These are phyloP conservation scores for Calonectria naviculata DNA, from an alignment of 2,329 filamentous ascomycete species.

Conservation along the genomic window DNA sequence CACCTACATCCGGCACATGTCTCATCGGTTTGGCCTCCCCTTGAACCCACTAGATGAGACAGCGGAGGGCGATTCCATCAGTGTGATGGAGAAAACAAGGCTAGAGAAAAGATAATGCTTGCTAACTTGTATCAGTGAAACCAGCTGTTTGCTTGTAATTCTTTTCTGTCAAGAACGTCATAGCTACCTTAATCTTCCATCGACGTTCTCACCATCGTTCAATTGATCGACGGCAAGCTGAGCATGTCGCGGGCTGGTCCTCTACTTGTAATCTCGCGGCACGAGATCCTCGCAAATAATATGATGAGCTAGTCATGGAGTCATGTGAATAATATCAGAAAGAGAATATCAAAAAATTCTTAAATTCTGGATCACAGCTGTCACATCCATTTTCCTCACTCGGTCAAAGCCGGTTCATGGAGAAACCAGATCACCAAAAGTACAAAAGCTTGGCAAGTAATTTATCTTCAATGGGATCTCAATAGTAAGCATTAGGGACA, in stretches of 20 bases:
- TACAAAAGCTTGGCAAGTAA: neutral
- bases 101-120: neutral
- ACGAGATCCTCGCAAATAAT: too few species aligned
- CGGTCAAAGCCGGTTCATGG: too few species aligned
- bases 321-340: too few species aligned
- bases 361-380: too few species aligned
- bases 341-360: too few species aligned
- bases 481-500: neutral
- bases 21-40: neutral
- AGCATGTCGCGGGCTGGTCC: too few species aligned
- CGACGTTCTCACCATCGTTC: too few species aligned
- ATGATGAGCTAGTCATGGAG: too few species aligned
- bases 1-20: neutral
- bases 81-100: neutral
- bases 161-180: neutral
- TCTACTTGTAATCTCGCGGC: too few species aligned
- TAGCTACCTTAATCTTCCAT: neutral
- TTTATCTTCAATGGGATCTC: neutral
- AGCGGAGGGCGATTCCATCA: neutral
- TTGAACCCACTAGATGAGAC: neutral
- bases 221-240: too few species aligned
- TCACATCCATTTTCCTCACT: too few species aligned
- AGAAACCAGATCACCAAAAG: neutral
- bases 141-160: neutral
- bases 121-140: too few species aligned